These are phyloP conservation scores for Coemansia sp. DNA, from an alignment of 192 early-diverging fungal genomes.

Conservation along the genomic window DNA sequence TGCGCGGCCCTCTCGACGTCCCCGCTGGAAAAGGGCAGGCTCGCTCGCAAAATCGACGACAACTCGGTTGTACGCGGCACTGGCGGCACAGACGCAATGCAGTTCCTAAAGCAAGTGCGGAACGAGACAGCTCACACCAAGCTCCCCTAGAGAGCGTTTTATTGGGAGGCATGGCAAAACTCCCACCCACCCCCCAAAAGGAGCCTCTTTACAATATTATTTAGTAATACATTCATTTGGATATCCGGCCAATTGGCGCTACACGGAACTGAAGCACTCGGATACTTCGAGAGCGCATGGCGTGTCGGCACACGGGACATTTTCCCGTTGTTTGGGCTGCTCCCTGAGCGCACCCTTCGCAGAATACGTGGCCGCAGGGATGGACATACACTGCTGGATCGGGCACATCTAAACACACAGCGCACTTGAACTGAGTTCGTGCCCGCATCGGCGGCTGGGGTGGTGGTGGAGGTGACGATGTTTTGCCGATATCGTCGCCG, in stretches of 20 bases:
- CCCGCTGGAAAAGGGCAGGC: constrained; percentile 17
- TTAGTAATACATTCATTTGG: background rate
- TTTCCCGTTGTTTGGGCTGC: constrained; percentile 33
- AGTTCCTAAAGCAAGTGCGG: constrained; percentile 87
- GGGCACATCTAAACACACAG: constrained; percentile 41
- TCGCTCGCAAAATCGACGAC: constrained; percentile 62
- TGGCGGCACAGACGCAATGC: constrained; percentile 84
- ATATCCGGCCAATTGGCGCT: constrained; percentile 17
- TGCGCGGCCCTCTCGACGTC: background rate
- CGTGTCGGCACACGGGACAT: constrained; percentile 46
- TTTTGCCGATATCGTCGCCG: background rate
- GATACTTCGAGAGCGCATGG: constrained; percentile 30
- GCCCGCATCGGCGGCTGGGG: constrained; percentile 5
- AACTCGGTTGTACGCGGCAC: constrained; percentile 68
- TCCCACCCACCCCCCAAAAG: no score
- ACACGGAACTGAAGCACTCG: constrained; percentile 45
- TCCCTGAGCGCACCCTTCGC: constrained; percentile 43
- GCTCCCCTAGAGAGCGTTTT: no score
- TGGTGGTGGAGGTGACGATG: background rate
- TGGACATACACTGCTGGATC: constrained; percentile 47
- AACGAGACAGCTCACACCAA: constrained; percentile 71
- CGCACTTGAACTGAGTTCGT: constrained; percentile 45
- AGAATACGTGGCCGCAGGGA: constrained; percentile 50
- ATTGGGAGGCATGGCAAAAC: no score
- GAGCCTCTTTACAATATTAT: no score